Conservation (phyloP, 768 basidiomycete genomes). For the Termitomyces titanicus region DNA sequence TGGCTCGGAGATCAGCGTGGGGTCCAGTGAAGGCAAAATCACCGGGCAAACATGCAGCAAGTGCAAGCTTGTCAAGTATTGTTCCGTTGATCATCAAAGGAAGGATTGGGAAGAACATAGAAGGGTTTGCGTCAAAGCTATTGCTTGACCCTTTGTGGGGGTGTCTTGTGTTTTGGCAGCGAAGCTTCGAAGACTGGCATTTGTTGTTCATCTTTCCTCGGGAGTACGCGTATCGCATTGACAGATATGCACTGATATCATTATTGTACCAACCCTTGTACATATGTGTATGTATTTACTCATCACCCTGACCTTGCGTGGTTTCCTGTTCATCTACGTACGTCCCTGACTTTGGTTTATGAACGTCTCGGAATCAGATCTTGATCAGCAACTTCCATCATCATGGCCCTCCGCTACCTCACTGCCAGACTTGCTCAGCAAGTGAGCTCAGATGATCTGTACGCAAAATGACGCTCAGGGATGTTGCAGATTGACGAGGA, state of each 20-base stretch:
- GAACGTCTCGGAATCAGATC: not conserved
- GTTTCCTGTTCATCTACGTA: not conserved
- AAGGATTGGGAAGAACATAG: conserved; percentile 79
- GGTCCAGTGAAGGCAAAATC: conserved; percentile 28
- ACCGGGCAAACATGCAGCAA: conserved; percentile 68
- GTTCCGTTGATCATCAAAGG: conserved; percentile 69
- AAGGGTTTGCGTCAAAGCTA: conserved; percentile 50
- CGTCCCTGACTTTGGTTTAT: not conserved
- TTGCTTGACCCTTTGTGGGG: conserved; percentile 9
- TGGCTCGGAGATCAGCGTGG: conserved; percentile 40
- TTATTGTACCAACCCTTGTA: conserved; percentile 6
- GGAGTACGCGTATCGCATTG: not conserved
- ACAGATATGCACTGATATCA: conserved; percentile 1
- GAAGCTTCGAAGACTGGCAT: not conserved
- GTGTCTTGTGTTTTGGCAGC: conserved; percentile 1
- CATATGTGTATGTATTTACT: conserved; percentile 5
- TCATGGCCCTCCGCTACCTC: conserved; percentile 64
- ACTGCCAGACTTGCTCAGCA: conserved; percentile 76
- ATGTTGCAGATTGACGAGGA: conserved; percentile 84
- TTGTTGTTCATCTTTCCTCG: not conserved
- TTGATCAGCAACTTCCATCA: conserved; percentile 20
- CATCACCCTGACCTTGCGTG: not conserved
- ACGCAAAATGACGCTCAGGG: not conserved
- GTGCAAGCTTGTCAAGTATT: conserved; percentile 77
- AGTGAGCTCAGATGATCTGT: conserved; percentile 31